Evolutionary conservation across 2,329 filamentous ascomycete genomes (phyloP), one percentile per base, ranked within the genome.

Genomic region (Aureobasidium sp.): DNA sequence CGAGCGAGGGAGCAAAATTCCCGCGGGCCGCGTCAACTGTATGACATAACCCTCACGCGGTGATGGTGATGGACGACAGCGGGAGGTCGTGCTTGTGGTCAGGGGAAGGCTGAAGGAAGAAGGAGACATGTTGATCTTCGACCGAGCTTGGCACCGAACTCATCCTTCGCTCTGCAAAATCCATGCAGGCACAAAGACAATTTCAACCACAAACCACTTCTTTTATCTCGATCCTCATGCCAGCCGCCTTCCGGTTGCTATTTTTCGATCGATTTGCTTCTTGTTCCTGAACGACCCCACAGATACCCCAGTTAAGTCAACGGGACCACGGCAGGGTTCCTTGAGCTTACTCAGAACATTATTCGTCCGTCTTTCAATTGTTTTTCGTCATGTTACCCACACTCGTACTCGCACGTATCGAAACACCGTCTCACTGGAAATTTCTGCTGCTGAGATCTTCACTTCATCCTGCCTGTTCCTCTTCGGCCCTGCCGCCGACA

Each of bases 321-420:
- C 53, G 53, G 53, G 27, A 57, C n/a, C 15, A 29, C 27, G 53
- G 39, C 39, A 57, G 53, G 39, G 53, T n/a, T 44, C 36, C 46
- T 57, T 43, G 37, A 46, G 10, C 53, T 57, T 57, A 12, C 36
- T 43, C 24, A 32, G 29, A 13, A 57, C 53, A 44, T 57, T 26
- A 57, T 57, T 57, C 39, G 53, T 46, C 46, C 53, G 46, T 44
- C n/a, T 29, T 57, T 10, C 29, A 15, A 10, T 34, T 34, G 8
- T 27, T 57, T 34, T 46, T 46, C 53, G 53, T 57, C 53, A 57
- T 57, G n/a, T 29, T 57, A 57, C 53, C 53, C 53, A 44, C 53
- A 57, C 24, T 46, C 53, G 53, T 46, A 57, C 39, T 20, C 37
- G 29, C 53, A 44, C 53, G 53, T 57, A 57, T 39, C 53, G 53